Base-by-base conservation (phyloP, 768 basidiomycete genomes). In the Tulasnella sp. region DNA sequence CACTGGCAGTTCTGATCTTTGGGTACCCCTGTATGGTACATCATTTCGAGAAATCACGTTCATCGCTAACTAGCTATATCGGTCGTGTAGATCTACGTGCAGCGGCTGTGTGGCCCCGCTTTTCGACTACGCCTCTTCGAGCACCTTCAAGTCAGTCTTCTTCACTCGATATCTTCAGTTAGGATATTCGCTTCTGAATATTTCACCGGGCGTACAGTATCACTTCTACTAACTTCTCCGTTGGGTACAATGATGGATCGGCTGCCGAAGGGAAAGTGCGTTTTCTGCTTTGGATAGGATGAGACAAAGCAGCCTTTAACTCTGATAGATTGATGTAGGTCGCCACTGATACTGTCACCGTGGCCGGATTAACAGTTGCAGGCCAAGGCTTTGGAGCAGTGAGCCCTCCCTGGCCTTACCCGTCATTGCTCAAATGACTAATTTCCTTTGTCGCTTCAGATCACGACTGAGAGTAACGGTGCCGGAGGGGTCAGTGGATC, bases 1-100 rank as follows among this genome's bases (percentile, higher is more conserved):
- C 29, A 60, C 58, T 27, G 69, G 69, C 17, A 49, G 45, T 21
- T 21, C 45, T 32, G 58, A 60, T 27, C 32, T 60, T n/a, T 51
- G 49, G 49, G 24, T 51, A 17, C 49, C 49, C 29, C n/a, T 51
- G 49, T 51, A 51, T 5, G 49, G 17, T 17, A 38, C 34, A 38
- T 7, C 10, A n/a, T 38, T 15, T 38, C 15, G 5, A 5, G 15
- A 5, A 5, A 38, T 38, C 34, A 15, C 15, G 5, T 15, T 15
- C 15, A 38, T 5, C 15, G 15, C 15, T 15, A 38, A 7, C 15
- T 15, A 38, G 7, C 5, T 38, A 5, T 38, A 38, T 15, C 34
- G 34, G 5, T 38, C 7, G 5, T 38, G 7, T 38, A 38, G 34
- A 38, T 7, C 34, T 38, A 15, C 7, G 15, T 38, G 34, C 34